A percentile compares a stretch with the other conserved stretches of the same genome.
These are phyloP conservation scores for Kwoniella sp. DNA, from an alignment of 768 basidiomycete genomes.

Conservation along the genomic window DNA sequence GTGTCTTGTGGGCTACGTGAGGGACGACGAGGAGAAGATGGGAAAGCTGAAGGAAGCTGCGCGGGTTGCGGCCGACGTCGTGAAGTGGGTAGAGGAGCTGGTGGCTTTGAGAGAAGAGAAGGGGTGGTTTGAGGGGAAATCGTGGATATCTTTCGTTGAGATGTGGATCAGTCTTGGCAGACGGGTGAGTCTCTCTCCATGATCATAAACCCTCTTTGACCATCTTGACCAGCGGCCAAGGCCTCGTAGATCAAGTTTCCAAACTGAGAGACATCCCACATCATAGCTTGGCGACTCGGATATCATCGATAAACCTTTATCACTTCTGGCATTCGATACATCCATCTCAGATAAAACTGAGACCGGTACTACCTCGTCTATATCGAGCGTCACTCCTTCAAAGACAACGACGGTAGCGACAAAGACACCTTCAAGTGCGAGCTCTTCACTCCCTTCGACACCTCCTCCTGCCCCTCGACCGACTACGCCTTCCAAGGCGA, in stretches of 20 bases:
- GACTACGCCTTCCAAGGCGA: background rate
- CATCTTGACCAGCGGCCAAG: background rate
- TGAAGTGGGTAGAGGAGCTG: conserved; percentile 30
- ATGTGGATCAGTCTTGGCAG: conserved; percentile 47
- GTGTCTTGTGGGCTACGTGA: conserved; percentile 6
- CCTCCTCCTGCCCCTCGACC: background rate
- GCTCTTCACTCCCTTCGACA: background rate
- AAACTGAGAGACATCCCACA: no score
- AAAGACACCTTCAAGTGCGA: background rate
- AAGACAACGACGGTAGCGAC: no score
- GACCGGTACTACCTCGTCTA: no score
- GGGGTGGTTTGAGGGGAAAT: conserved; percentile 37
- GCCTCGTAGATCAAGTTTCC: background rate
- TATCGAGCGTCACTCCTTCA: no score
- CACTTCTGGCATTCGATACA: conserved; percentile 16
- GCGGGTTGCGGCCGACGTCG: conserved; percentile 13
- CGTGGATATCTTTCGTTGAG: conserved; percentile 43
- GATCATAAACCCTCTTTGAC: background rate
- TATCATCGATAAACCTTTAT: conserved; percentile 38
- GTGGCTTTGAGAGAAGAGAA: conserved; percentile 15
- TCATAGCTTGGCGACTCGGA: conserved; percentile 29
- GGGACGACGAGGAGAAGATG: conserved; percentile 13
- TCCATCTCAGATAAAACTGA: no score
- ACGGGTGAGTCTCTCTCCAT: conserved; percentile 29
- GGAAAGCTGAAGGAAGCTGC: conserved; percentile 10